Evolutionary conservation across 75 land plant species (phyloP), one percentile per base, ranked within the genome.

Genomic region (Pinus taeda): DNA sequence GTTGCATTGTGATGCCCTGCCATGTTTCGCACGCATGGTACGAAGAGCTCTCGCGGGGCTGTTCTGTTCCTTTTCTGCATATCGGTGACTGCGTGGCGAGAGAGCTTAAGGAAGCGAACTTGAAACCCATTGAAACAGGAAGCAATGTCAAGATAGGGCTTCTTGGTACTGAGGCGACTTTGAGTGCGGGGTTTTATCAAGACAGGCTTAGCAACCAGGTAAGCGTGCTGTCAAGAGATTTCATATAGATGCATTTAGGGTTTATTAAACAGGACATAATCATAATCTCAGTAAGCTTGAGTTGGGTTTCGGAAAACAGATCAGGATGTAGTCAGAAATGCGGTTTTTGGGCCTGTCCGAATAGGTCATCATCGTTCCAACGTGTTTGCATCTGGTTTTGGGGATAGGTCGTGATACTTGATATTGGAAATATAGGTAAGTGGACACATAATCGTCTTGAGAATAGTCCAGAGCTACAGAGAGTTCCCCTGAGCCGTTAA

Each of bases 1-100:
- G 81, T 15, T 91, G 93, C 86, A 84, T 91, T 57, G 89, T 80
- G 17, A 89, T 86, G 92, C 93, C 93, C 3, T 91, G 91, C 60
- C 85, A 89, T 74, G 56, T 82, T 14, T 86, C 83, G 12, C 89
- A 89, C 60, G 67, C 76, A 0, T 89, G 93, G 91, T 76, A 81
- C 75, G 81, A 80, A 4, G 86, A 89, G 77, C 72, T 91, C 7
- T 74, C 77, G 0, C 74, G 77, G 20, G 91, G 78, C 4, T 86
- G 89, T 42, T 72, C 86, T 13, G 86, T 86, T 58, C 86, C 91
- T 60, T 86, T 89, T 62, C 83, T 91, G 61, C 82, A 89, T 75
- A 67, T 89, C 30, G 89, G 76, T 37, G 93, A 91, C 6, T 89
- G 83, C 65, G 83, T 89, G 55, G 91, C 88, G 2, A 59, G 65